A percentile compares a stretch with the other conserved stretches of the same genome.
Evolutionary conservation across 106 monocot genomes (phyloP).

Genomic region (Acorus gramineus): DNA sequence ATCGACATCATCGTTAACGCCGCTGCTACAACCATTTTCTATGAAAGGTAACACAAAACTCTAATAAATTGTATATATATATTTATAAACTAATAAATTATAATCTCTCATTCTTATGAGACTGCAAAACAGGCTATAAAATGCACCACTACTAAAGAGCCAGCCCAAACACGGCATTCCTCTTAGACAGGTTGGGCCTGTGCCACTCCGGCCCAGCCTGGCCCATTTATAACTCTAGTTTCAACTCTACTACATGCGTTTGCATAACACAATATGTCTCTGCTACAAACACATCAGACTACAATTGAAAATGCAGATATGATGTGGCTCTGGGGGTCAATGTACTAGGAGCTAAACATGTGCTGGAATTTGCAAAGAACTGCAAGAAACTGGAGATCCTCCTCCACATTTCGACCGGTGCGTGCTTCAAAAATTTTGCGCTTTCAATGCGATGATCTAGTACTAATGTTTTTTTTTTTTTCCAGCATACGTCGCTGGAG

Average conservation of each 20-base stretch:
- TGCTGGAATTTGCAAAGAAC: conserved; percentile 11
- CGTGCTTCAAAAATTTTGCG: no score
- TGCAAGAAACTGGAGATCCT: conserved; percentile 6
- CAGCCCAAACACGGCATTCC: no score
- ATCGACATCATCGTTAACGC: conserved; percentile 1
- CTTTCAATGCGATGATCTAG: background rate
- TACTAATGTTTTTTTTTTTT: background rate
- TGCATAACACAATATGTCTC: no score
- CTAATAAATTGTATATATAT: no score
- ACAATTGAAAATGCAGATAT: background rate
- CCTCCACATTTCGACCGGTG: conserved; percentile 13
- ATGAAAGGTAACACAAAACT: background rate
- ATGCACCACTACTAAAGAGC: no score
- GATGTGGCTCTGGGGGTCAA: conserved; percentile 9
- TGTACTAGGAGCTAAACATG: conserved; percentile 1
- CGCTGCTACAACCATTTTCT: conserved; percentile 2
- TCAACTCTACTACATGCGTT: no score
- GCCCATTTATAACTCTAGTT: no score
- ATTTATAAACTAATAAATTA: no score
- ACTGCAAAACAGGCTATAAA: no score
- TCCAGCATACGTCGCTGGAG: conserved; percentile 8
- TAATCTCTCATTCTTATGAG: no score
- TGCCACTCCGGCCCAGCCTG: no score
- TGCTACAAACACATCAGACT: background rate
- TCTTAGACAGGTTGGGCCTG: no score